Evolutionary conservation across 352 stramenopile species (phyloP), one percentile per base, ranked within the genome.

Genomic region (Phytophthora uliginosa): DNA sequence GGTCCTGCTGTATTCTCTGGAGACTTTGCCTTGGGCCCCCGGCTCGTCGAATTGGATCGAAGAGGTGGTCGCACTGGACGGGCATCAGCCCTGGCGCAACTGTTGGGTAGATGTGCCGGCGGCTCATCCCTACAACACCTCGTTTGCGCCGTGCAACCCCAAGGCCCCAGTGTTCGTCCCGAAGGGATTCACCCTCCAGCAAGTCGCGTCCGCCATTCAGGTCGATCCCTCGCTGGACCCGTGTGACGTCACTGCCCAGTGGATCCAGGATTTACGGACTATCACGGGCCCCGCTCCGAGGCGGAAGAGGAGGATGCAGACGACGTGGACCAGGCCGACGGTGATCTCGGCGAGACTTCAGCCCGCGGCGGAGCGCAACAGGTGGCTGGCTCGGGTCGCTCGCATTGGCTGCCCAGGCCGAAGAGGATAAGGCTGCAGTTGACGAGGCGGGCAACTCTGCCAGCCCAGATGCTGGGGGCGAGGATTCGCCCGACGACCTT

Each of bases 91-190:
- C 1, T 63, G 57, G 57, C 57, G 15, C 4, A 63, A 63, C 2
- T 63, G 57, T 53, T 63, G 57, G 57, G 22, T 63, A 9, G 17
- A 53, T 4, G 36, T 50, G 1, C 38, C 38, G 3, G 3, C 38
- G 1, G 18, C 34, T 2, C 57, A 63, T 10, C 57, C 38, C 0
- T 63, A 36, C 38, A 63, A 63, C 57, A 63, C 38, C 2, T 54
- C 57, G 0, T 63, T 40, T 24, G 57, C 57, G 7, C 57, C 57
- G 0, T 63, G 36, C 15, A 34, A 63, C 7, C 57, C 22, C 9
- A 15, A 9, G 2, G 57, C 36, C 0, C 22, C 57, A 0, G 4
- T 54, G 3, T 40, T 54, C 24, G 38, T 63, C 4, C 38, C 20
- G 0, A 4, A 17, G 0, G 47, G n/a, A 0, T 31, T 28, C 12